Evolutionary conservation across 225 moss, liverwort and hornwort genomes (phyloP).

Genomic region (Physcomitrium patens): DNA sequence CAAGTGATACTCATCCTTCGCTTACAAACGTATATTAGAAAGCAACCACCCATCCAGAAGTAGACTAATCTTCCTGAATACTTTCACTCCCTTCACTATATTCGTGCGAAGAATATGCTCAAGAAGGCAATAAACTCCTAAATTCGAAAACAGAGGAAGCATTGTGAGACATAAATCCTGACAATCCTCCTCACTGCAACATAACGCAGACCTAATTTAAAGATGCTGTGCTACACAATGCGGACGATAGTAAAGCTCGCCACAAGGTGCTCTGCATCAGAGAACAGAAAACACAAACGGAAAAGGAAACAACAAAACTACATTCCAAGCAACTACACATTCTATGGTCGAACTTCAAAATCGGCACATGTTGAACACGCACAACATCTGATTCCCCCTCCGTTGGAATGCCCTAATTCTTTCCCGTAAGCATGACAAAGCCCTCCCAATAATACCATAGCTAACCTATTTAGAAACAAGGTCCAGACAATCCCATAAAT

Average conservation of each 20-base stretch:
- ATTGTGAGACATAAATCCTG: slow-evolving; percentile 1
- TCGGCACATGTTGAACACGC: background rate
- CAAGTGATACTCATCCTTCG: too few relatives aligned
- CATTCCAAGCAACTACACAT: slow-evolving; percentile 11
- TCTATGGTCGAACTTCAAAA: background rate
- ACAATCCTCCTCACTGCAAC: slow-evolving; percentile 19
- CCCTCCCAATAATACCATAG: slow-evolving; percentile 24
- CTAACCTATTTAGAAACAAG: slow-evolving; percentile 6
- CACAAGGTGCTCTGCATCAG: background rate
- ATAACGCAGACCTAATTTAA: slow-evolving; percentile 31
- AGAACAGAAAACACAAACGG: background rate
- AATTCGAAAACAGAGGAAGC: background rate
- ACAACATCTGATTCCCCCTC: background rate
- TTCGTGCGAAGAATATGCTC: background rate
- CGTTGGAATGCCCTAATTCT: slow-evolving; percentile 37
- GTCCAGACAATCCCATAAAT: slow-evolving; percentile 12
- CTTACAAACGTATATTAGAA: too few relatives aligned
- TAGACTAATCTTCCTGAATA: background rate
- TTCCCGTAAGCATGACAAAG: background rate
- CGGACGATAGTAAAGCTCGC: slow-evolving; percentile 20
- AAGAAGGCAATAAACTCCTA: slow-evolving; percentile 4
- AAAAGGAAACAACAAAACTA: too few relatives aligned
- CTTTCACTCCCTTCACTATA: slow-evolving; percentile 17
- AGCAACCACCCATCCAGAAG: background rate
- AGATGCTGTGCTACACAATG: slow-evolving; percentile 18